phyloP scores from a whole-genome alignment of 208 protist species.

The Crithidia acanthocephali region DNA sequence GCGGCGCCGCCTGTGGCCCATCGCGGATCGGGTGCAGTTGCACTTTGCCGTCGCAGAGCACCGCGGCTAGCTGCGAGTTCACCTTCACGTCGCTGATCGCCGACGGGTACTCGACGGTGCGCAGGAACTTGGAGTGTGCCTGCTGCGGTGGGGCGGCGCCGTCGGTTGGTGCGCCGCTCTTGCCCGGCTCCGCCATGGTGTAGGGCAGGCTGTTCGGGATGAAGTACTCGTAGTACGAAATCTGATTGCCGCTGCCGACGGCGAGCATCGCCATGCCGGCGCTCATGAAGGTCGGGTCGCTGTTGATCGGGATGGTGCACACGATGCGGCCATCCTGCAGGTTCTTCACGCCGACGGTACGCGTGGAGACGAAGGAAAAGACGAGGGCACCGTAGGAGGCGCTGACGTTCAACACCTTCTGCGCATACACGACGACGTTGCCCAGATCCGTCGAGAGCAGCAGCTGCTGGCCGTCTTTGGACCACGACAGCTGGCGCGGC shows the following conservation, averaged over 20 bases:
- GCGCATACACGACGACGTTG: constrained; percentile 75
- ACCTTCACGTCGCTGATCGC: constrained; percentile 79
- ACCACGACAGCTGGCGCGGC: constrained; percentile 56
- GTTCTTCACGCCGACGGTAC: constrained; percentile 86
- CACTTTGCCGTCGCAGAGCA: constrained; percentile 86
- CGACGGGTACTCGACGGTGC: constrained; percentile 79
- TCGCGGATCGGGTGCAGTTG: constrained; percentile 84
- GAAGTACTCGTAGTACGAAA: constrained; percentile 88
- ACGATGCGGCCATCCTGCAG: constrained; percentile 68
- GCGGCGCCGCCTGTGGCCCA: constrained; percentile 21
- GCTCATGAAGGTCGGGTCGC: constrained; percentile 88
- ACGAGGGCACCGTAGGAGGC: constrained; percentile 68
- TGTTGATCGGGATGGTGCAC: constrained; percentile 75
- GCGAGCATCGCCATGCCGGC: constrained; percentile 86
- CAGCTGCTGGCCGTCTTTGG: constrained; percentile 91
- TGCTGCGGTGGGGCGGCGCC: constrained; percentile 24
- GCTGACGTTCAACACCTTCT: constrained; percentile 84
- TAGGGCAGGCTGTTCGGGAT: constrained; percentile 52
- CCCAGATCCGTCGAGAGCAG: constrained; percentile 78
- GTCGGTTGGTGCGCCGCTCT: constrained; percentile 1
- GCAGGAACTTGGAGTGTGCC: constrained; percentile 47
- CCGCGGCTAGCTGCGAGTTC: constrained; percentile 79
- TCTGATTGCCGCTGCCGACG: constrained; percentile 79
- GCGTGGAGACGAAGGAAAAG: constrained; percentile 87
- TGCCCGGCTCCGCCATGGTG: constrained; percentile 4